Conservation (phyloP, 768 basidiomycete genomes). For the Tubosaeta sp. region DNA sequence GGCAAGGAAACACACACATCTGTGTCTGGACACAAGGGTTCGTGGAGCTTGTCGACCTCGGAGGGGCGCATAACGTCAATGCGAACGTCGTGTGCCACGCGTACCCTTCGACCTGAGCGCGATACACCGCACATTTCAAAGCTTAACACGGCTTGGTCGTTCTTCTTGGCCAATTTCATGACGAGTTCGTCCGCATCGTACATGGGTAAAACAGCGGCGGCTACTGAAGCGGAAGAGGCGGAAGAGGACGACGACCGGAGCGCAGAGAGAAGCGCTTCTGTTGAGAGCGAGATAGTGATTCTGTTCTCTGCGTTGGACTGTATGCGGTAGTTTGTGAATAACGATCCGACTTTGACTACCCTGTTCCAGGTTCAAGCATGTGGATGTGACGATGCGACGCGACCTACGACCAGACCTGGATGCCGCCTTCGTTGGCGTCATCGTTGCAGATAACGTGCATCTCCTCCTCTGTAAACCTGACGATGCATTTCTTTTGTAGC, state of each 20-base stretch:
- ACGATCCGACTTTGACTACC: slow-evolving; percentile 59
- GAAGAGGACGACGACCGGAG: slow-evolving; percentile 61
- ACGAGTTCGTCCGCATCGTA: slow-evolving; percentile 63
- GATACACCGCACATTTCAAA: slow-evolving; percentile 71
- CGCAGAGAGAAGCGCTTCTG: slow-evolving; percentile 72
- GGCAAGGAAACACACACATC: slow-evolving; percentile 52
- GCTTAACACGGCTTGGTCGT: slow-evolving; percentile 69
- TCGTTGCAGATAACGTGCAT: slow-evolving; percentile 83
- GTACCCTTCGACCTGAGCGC: slow-evolving; percentile 57
- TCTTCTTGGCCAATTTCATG: slow-evolving; percentile 86
- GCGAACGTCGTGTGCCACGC: slow-evolving; percentile 74
- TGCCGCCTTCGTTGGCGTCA: slow-evolving; percentile 75
- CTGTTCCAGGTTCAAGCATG: slow-evolving; percentile 30
- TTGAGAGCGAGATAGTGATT: slow-evolving; percentile 68
- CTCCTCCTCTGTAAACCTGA: slow-evolving; percentile 69
- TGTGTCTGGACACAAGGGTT: slow-evolving; percentile 83
- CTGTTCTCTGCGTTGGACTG: slow-evolving; percentile 82
- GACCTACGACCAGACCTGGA: slow-evolving; percentile 80
- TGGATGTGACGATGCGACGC: slow-evolving; percentile 20
- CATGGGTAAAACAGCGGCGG: slow-evolving; percentile 26
- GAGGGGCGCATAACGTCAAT: slow-evolving; percentile 76
- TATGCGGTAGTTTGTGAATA: slow-evolving; percentile 78
- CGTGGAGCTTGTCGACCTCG: slow-evolving; percentile 67
- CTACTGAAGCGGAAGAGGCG: slow-evolving; percentile 36
- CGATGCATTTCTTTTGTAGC: slow-evolving; percentile 77